A percentile compares a stretch with the other conserved stretches of the same genome.
Conservation (phyloP, 352 stramenopile genomes). For the Aphanomyces astaci region DNA sequence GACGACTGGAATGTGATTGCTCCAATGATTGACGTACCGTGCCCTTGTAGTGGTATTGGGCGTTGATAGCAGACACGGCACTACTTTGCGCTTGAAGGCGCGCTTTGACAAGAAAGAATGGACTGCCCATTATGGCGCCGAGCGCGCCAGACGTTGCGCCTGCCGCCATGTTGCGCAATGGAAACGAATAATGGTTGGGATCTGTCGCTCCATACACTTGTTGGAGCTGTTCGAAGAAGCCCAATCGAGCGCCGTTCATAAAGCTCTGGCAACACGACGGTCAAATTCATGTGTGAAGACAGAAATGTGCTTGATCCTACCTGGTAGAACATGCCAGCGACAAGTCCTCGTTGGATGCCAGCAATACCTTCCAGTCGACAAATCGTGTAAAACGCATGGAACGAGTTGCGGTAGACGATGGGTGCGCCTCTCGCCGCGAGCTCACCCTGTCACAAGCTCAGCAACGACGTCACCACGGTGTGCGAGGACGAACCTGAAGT, state of each 20-base stretch:
- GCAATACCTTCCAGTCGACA: constrained; percentile 57
- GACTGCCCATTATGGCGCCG: constrained; percentile 65
- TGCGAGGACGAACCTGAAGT: constrained; percentile 30
- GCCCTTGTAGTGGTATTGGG: constrained; percentile 74
- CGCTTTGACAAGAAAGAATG: constrained; percentile 81
- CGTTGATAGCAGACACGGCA: constrained; percentile 60
- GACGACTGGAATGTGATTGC: too few relatives aligned
- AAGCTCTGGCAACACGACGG: constrained; percentile 34
- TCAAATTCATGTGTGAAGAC: too few relatives aligned
- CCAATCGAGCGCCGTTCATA: constrained; percentile 73
- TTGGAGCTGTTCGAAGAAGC: constrained; percentile 73
- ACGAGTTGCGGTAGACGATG: constrained; percentile 75
- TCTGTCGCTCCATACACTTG: constrained; percentile 73
- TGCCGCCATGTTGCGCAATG: constrained; percentile 63
- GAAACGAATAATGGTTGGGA: constrained; percentile 59
- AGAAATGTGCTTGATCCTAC: constrained; percentile 21
- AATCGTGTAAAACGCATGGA: constrained; percentile 82
- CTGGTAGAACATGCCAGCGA: constrained; percentile 75
- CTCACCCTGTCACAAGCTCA: constrained; percentile 38
- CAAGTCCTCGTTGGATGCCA: constrained; percentile 71
- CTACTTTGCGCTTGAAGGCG: constrained; percentile 76
- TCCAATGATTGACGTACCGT: constrained; percentile 54
- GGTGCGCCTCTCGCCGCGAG: constrained; percentile 45
- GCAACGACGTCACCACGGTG: neutral
- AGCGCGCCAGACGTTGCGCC: constrained; percentile 64